Percentiles rank a stretch among this genome's conserved stretches.
phyloP scores from a whole-genome alignment of 495 filamentous ascomycete genomes.

The Aspergillus avenaceus region DNA sequence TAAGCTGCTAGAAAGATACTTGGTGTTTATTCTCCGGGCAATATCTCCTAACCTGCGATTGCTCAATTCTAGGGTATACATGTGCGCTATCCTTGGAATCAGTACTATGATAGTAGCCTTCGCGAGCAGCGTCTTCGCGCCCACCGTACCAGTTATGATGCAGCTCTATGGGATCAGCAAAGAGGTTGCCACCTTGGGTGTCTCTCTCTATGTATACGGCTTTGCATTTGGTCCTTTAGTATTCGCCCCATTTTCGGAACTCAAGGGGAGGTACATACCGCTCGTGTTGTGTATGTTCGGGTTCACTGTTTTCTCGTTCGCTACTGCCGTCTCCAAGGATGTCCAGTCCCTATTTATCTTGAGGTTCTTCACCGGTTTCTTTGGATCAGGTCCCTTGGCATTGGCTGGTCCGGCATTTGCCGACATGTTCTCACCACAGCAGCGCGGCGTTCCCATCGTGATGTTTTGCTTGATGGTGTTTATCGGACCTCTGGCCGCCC shows the following conservation, averaged over 20 bases:
- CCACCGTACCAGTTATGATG: slow-evolving; percentile 11
- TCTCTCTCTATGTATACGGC: slow-evolving; percentile 20
- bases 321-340: slow-evolving; percentile 48
- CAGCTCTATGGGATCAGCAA: slow-evolving; percentile 7
- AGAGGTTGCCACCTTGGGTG: slow-evolving; percentile 15
- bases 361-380: slow-evolving; percentile 40
- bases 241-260: slow-evolving; percentile 18
- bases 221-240: slow-evolving; percentile 18
- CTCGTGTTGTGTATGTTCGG: slow-evolving; percentile 21
- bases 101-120: slow-evolving; percentile 15
- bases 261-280: slow-evolving; percentile 15
- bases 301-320: slow-evolving; percentile 49
- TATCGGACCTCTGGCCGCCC: slow-evolving; percentile 35
- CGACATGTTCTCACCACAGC: slow-evolving; percentile 36
- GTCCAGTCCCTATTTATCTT: slow-evolving; percentile 39
- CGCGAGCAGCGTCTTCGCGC: slow-evolving; percentile 15
- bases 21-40: background rate
- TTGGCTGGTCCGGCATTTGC: slow-evolving; percentile 35
- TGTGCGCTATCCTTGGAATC: slow-evolving; percentile 8
- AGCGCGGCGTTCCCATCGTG: slow-evolving; percentile 34
- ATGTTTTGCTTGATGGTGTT: slow-evolving; percentile 39
- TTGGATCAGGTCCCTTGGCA: slow-evolving; percentile 36
- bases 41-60: background rate
- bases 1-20: background rate
- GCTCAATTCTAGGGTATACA: background rate